Conservation (phyloP, 495 filamentous ascomycete species). For the Talaromyces thailandensis region DNA sequence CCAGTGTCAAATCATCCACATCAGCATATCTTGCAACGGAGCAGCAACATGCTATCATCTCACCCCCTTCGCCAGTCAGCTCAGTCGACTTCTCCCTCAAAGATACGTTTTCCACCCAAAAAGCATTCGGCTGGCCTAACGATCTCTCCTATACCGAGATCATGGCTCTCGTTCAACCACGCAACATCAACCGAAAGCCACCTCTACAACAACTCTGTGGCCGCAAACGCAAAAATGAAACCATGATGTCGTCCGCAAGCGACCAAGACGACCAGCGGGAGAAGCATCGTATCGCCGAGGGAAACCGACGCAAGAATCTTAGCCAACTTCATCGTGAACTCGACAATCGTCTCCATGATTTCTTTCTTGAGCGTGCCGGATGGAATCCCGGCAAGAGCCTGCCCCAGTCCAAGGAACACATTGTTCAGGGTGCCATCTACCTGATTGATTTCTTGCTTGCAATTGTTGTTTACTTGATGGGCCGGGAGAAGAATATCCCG, state of each 20-base stretch:
- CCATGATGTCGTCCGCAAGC: slow-evolving; percentile 13
- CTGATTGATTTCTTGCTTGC: slow-evolving; percentile 35
- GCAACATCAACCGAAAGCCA: slow-evolving; percentile 34
- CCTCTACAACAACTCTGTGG: slow-evolving; percentile 38
- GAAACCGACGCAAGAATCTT: slow-evolving; percentile 35
- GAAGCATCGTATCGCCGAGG: slow-evolving; percentile 39
- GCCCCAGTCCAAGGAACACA: slow-evolving; percentile 39
- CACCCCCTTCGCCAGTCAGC: slow-evolving; percentile 35
- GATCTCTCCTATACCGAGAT: slow-evolving; percentile 27
- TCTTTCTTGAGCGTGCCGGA: slow-evolving; percentile 35
- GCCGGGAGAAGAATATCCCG: slow-evolving; percentile 31
- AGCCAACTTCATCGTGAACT: slow-evolving; percentile 35
- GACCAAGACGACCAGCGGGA: slow-evolving; percentile 36
- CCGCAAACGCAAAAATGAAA: slow-evolving; percentile 37
- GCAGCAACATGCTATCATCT: slow-evolving; percentile 13
- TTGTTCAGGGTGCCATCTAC: slow-evolving; percentile 35
- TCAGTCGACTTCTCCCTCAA: slow-evolving; percentile 36
- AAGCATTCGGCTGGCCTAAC: slow-evolving; percentile 26
- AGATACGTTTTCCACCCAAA: slow-evolving; percentile 26
- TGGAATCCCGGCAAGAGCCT: slow-evolving; percentile 39
- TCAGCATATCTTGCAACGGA: slow-evolving; percentile 26
- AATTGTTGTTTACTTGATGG: slow-evolving; percentile 32
- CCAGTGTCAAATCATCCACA: slow-evolving; percentile 17
- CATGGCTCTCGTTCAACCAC: slow-evolving; percentile 28
- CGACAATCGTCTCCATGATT: slow-evolving; percentile 31